phyloP scores from a whole-genome alignment of 441 rosid species.

The Arabidopsis lyrata region DNA sequence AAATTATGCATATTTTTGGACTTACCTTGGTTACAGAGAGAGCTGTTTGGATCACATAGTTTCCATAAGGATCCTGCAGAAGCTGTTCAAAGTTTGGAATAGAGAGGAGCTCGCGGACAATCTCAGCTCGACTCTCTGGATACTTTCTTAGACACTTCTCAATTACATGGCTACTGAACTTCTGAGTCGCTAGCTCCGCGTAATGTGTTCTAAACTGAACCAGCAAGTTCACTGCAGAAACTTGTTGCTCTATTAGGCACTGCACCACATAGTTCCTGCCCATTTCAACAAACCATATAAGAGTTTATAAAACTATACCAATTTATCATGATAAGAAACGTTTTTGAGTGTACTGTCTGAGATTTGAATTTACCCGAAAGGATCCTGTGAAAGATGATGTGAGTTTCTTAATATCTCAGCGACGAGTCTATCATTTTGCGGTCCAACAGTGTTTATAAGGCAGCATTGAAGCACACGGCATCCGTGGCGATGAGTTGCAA shows the following conservation, averaged over 20 bases:
- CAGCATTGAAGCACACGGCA: slow-evolving; percentile 87
- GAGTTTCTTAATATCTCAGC: slow-evolving; percentile 62
- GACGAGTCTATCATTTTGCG: slow-evolving; percentile 56
- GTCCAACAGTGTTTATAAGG: slow-evolving; percentile 62
- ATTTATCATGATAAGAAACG: neutral
- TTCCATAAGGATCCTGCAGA: slow-evolving; percentile 65
- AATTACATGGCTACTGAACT: slow-evolving; percentile 67
- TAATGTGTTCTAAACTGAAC: slow-evolving; percentile 51
- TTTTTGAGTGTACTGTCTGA: neutral
- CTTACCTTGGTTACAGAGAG: slow-evolving; percentile 53
- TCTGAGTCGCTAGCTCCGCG: slow-evolving; percentile 61
- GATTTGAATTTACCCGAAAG: slow-evolving; percentile 62
- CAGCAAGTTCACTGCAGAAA: slow-evolving; percentile 45
- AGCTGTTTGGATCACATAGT: slow-evolving; percentile 65
- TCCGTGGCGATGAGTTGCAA: slow-evolving; percentile 85
- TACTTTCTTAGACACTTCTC: slow-evolving; percentile 57
- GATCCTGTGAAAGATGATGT: slow-evolving; percentile 78
- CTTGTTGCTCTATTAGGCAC: slow-evolving; percentile 54
- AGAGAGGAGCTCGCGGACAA: slow-evolving; percentile 47
- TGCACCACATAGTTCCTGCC: slow-evolving; percentile 70
- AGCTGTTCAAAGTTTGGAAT: slow-evolving; percentile 53
- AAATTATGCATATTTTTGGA: neutral
- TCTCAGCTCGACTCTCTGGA: slow-evolving; percentile 49
- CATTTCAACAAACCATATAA: neutral
- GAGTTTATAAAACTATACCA: neutral